Evolutionary conservation across 2,329 filamentous ascomycete genomes (phyloP), one percentile per base, ranked within the genome.

Genomic region (Acarospora socialis): DNA sequence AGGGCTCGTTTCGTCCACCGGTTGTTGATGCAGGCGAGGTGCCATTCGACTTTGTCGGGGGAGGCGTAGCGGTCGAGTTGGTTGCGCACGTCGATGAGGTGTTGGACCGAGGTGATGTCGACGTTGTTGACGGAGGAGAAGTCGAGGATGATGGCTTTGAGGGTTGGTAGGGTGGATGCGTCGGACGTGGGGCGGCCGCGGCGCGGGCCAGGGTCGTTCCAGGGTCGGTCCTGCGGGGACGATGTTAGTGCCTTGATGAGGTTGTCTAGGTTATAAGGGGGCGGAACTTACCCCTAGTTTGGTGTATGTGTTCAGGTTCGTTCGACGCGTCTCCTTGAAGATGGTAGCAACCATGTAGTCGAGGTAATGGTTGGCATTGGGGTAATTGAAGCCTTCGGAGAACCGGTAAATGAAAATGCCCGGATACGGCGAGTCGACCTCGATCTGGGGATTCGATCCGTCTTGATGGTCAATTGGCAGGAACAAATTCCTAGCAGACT

Each of bases 401-500:
- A 93, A 94, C 26, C 87, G 76, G 61, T 92, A 95, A 49, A 95
- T 92, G 57, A 95, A 92, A 43, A 98, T 70, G 32, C 90, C 90
- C 0, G 87, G 87, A 47, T 90, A 82, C 1, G 90, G 86, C 33
- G 73, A 73, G 39, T 81, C 66, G n/a, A 92, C 64, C 7, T 78
- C 68, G 28, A 95, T 66, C 16, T 77, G 67, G 0, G 87, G 87
- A 53, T 95, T 95, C 1, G 82, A 84, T 18, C 87, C 87, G 51
- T 95, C 87, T n/a, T 66, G 65, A 51, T 92, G 83, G 46, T 81
- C 74, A 36, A 94, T 65, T 0, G 90, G 90, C 13, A 95, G 58
- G 65, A 90, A 98, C 18, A 93, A 70, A 42, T 82, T 84, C 26
- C 87, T 74, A 5, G 67, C 62, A 1, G 68, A 60, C 16, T 61